phyloP scores from a whole-genome alignment of 1,139 yeast genomes.

The Taiozyma sp. region DNA sequence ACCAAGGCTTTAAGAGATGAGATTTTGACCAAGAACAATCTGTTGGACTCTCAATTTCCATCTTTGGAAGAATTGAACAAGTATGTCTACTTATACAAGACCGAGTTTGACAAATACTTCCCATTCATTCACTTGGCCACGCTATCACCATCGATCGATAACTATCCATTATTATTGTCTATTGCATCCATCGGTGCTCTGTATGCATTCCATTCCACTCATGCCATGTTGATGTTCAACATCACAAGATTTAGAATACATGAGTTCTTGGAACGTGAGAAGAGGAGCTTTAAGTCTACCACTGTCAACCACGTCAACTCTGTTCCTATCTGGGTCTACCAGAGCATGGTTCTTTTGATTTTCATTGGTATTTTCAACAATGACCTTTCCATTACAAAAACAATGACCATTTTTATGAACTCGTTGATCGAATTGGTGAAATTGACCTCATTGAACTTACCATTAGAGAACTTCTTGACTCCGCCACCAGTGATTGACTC shows the following conservation, averaged over 20 bases:
- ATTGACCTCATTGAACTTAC: slow-evolving; percentile 69
- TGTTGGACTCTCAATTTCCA: slow-evolving; percentile 61
- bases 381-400: slow-evolving; percentile 65
- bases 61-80: slow-evolving; percentile 68
- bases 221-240: slow-evolving; percentile 73
- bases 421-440: slow-evolving; percentile 77
- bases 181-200: slow-evolving; percentile 91
- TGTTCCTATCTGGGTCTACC: slow-evolving; percentile 87
- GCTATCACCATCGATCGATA: slow-evolving; percentile 51
- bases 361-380: slow-evolving; percentile 81
- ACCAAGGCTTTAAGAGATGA: slow-evolving; percentile 48
- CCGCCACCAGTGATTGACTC: slow-evolving; percentile 48
- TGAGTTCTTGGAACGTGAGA: slow-evolving; percentile 61
- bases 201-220: slow-evolving; percentile 75
- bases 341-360: slow-evolving; percentile 74
- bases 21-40: slow-evolving; percentile 48
- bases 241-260: slow-evolving; percentile 76
- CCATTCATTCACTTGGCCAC: slow-evolving; percentile 81
- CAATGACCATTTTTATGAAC: slow-evolving; percentile 71
- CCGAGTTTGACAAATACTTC: slow-evolving; percentile 74
- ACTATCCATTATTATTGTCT: slow-evolving; percentile 72
- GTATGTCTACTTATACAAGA: slow-evolving; percentile 65
- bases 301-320: slow-evolving; percentile 30
- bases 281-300: slow-evolving; percentile 41
- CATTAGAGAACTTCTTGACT: slow-evolving; percentile 55